Percentiles rank a stretch among this genome's conserved stretches.
Conservation (phyloP, 176 grass and related monocot species). For the Zizania latifolia region DNA sequence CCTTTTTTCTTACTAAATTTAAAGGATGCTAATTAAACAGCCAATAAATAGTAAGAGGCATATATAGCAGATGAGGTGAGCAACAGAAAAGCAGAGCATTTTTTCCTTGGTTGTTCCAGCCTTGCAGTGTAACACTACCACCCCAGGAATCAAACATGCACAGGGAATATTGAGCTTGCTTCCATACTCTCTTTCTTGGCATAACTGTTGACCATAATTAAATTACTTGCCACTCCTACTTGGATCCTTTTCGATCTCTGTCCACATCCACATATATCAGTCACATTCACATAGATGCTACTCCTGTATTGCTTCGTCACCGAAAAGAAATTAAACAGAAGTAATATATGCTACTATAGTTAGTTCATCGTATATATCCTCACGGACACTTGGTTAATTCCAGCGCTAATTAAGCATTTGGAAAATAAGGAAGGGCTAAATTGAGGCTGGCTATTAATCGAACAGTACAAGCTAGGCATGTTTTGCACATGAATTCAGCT, state of each 20-base stretch:
- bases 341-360: too few relatives aligned
- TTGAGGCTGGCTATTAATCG: constrained; percentile 33
- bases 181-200: constrained; percentile 24
- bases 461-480: too few relatives aligned
- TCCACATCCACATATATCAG: neutral
- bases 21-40: neutral
- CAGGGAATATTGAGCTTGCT: constrained; percentile 38
- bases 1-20: neutral
- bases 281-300: too few relatives aligned
- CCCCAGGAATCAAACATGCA: constrained; percentile 34
- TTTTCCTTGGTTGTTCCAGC: constrained; percentile 27
- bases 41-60: neutral
- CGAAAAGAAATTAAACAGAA: neutral
- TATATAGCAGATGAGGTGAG: neutral
- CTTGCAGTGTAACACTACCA: constrained; percentile 39
- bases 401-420: neutral
- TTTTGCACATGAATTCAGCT: constrained; percentile 33
- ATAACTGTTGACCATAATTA: neutral
- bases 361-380: too few relatives aligned
- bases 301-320: neutral
- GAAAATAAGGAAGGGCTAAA: neutral
- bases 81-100: neutral
- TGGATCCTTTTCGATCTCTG: constrained; percentile 23
- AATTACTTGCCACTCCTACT: constrained; percentile 38
- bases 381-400: neutral